Percentiles rank a stretch among this genome's conserved stretches.
Evolutionary conservation across 441 rosid genomes (phyloP).

Genomic region (Isatis lusitanica): DNA sequence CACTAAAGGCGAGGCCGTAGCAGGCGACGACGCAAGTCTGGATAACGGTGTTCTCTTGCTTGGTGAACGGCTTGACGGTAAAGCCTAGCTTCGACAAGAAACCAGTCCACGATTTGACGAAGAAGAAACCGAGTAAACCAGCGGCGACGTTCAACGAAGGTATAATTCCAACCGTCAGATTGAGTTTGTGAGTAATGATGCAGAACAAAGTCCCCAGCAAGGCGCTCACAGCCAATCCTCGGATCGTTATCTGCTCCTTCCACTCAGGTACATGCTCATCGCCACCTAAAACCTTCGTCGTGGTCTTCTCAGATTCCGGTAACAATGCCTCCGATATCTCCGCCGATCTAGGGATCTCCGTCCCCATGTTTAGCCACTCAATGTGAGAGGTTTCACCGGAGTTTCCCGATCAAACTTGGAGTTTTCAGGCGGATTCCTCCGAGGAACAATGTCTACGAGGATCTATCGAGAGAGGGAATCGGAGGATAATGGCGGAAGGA

Average conservation of each 20-base stretch:
- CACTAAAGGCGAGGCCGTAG: conserved; percentile 89
- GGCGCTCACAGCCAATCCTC: conserved; percentile 74
- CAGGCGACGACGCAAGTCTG: conserved; percentile 95
- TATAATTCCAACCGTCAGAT: conserved; percentile 83
- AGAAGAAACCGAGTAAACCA: conserved; percentile 86
- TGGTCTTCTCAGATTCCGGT: conserved; percentile 29
- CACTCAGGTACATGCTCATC: conserved; percentile 63
- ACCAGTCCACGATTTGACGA: conserved; percentile 87
- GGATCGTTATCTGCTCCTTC: conserved; percentile 82
- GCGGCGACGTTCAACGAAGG: conserved; percentile 91
- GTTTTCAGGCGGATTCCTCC: neutral
- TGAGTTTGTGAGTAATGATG: conserved; percentile 84
- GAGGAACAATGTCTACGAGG: neutral
- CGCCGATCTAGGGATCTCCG: conserved; percentile 42
- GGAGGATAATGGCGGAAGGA: neutral
- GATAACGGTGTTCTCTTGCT: conserved; percentile 84
- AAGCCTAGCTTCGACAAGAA: conserved; percentile 60
- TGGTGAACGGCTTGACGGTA: conserved; percentile 63
- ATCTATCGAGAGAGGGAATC: neutral
- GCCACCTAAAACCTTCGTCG: conserved; percentile 15
- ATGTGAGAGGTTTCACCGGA: neutral
- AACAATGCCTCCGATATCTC: conserved; percentile 59
- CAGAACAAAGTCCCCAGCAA: conserved; percentile 70
- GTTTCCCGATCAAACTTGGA: neutral
- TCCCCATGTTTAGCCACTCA: conserved; percentile 51